Evolutionary conservation across 345 rosid species (phyloP).

Genomic region (Viola odorata): DNA sequence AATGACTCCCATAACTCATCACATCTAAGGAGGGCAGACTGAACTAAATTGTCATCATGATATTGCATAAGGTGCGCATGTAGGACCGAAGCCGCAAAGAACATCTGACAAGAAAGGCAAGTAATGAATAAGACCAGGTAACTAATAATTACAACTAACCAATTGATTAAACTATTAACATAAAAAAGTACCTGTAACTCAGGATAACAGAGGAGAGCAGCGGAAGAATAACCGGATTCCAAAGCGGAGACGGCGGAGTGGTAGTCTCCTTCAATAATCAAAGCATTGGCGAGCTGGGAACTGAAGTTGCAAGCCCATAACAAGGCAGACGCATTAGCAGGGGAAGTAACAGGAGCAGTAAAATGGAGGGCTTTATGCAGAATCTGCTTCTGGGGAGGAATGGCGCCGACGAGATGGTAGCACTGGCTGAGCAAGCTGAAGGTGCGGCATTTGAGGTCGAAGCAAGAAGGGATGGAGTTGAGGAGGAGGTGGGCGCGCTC

Average conservation of each 20-base stretch:
- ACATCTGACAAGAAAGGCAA: conserved; percentile 46
- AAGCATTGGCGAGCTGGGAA: conserved; percentile 90
- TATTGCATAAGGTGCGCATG: conserved; percentile 96
- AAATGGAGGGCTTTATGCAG: conserved; percentile 74
- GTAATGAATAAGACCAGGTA: background rate
- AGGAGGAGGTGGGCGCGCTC: conserved; percentile 75
- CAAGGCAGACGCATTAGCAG: background rate
- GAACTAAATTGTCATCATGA: conserved; percentile 64
- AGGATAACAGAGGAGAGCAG: conserved; percentile 56
- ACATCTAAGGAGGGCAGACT: conserved; percentile 57
- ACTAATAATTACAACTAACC: background rate
- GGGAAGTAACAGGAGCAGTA: conserved; percentile 37
- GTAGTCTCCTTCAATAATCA: conserved; percentile 75
- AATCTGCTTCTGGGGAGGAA: conserved; percentile 76
- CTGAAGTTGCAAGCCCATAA: conserved; percentile 93
- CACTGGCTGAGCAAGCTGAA: conserved; percentile 84
- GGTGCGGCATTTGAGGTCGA: conserved; percentile 72
- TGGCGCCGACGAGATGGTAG: conserved; percentile 78
- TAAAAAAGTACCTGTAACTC: conserved; percentile 59
- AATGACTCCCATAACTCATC: conserved; percentile 71
- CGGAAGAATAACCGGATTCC: conserved; percentile 56
- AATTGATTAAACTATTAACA: background rate
- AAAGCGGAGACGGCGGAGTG: conserved; percentile 58
- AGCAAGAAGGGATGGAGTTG: conserved; percentile 79
- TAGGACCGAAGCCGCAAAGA: conserved; percentile 75